Base-by-base conservation (phyloP, 805 yeast genomes). In the Yueomyces sp. region DNA sequence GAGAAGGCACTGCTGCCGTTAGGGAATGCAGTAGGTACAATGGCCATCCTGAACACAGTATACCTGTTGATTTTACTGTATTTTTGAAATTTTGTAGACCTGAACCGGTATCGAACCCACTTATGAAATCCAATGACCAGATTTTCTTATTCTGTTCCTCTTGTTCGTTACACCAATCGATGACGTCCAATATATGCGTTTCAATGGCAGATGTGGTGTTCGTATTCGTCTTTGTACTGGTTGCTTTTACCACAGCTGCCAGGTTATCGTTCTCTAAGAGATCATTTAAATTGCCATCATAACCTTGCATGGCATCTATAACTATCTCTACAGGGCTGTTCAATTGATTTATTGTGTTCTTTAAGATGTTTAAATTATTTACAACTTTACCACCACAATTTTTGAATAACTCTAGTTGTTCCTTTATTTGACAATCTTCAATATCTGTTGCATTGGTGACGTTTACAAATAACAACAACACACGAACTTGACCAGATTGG, bases 271-370 rank as follows among this genome's bases (percentile, higher is more conserved):
- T 19, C 29, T 47, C 49, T 34, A 50, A 45, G 29, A 52, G 48
- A 31, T 46, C 45, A 30, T 44, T 38, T 7, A 80, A 59, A 56
- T 83, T 81, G 28, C 77, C 73, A 52, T 85, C 92, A 50, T 76
- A 81, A 0, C 95, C 96, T 56, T 84, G 95, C 51, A 87, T 67
- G 1, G 87, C 92, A 59, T 87, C 96, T 26, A 87, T 55, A 7
- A 86, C 73, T 47, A 87, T 66, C 56, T 86, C 95, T 12, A 84
- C 76, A 0, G 94, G 92, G 2, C 85, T 73, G 39, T 80, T 83
- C 37, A 78, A 63, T 45, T 72, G 71, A 9, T 57, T 66, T 50
- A 67, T 59, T 36, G 62, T 60, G 28, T 40, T 60, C 44, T 56
- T 66, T 55, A 68, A 64, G 39, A 56, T 72, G 40, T 47, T 55